Percentiles rank a stretch among this genome's conserved stretches.
phyloP scores from a whole-genome alignment of 805 yeast genomes.

The Saccharomyces paradoxus region DNA sequence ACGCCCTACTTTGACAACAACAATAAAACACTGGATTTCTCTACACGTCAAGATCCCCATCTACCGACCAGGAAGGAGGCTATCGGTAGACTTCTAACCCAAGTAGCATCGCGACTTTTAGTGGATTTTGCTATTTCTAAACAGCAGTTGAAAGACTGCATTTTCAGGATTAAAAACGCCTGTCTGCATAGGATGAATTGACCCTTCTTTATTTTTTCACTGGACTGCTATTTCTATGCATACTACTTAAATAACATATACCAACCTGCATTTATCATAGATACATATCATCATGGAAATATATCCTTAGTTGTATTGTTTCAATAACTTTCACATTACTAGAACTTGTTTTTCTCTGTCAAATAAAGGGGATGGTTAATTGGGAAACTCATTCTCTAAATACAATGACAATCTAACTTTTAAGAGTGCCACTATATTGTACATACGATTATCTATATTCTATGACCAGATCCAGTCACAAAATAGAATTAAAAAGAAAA shows the following conservation, averaged over 20 bases:
- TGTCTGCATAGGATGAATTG: conserved; percentile 1
- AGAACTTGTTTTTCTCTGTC: background rate
- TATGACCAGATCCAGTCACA: background rate
- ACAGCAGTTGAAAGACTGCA: conserved; percentile 8
- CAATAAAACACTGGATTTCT: background rate
- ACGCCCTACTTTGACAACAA: background rate
- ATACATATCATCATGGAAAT: background rate
- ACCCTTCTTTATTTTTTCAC: background rate
- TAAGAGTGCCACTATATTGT: background rate
- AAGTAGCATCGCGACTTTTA: conserved; percentile 3
- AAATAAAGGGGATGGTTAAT: background rate
- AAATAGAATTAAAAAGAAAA: background rate
- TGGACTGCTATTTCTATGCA: background rate
- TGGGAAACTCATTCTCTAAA: background rate
- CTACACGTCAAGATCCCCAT: background rate
- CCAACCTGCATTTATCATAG: background rate
- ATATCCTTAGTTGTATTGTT: background rate
- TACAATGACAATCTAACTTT: background rate
- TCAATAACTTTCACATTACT: background rate
- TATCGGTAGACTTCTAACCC: background rate
- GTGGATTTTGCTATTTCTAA: conserved; percentile 12
- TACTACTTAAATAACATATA: background rate
- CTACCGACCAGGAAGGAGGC: background rate
- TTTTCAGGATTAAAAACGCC: conserved; percentile 8
- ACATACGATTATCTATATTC: background rate